Evolutionary conservation across 257 asterid species (phyloP).

Genomic region (Agastache rugosa): DNA sequence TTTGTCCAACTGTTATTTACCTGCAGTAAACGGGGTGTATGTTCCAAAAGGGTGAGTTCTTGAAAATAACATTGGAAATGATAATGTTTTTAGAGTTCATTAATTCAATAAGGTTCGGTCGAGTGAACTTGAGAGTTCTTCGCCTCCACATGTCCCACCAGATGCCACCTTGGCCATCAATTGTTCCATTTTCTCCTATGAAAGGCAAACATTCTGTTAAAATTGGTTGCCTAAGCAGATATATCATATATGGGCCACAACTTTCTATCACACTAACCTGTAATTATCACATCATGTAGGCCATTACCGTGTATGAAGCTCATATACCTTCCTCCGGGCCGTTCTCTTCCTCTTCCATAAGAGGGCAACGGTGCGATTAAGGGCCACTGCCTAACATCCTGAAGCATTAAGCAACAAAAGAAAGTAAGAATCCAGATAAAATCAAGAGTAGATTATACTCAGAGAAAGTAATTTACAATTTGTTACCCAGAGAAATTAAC

Average conservation of each 20-base stretch:
- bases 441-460: background rate
- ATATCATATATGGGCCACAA: background rate
- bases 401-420: conserved; percentile 37
- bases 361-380: conserved; percentile 86
- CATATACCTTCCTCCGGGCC: conserved; percentile 88
- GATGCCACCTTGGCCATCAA: conserved; percentile 91
- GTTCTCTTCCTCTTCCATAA: conserved; percentile 96
- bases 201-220: background rate
- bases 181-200: conserved; percentile 94
- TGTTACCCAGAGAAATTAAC: background rate
- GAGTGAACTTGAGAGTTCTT: conserved; percentile 74
- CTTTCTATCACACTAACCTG: conserved; percentile 54
- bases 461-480: background rate
- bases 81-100: conserved; percentile 75
- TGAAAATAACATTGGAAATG: conserved; percentile 80
- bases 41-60: conserved; percentile 98
- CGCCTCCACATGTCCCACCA: conserved; percentile 99
- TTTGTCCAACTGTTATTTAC: conserved; percentile 37
- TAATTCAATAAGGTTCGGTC: conserved; percentile 86
- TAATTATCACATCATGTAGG: conserved; percentile 85
- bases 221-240: background rate
- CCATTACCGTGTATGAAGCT: conserved; percentile 95
- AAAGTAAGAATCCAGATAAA: conserved; percentile 6
- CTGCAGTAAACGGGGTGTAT: conserved; percentile 98
- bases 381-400: conserved; percentile 79